A percentile compares a stretch with the other conserved stretches of the same genome.
These are phyloP conservation scores for Hypholoma fasciculare DNA, from an alignment of 768 basidiomycete species.

Conservation along the genomic window DNA sequence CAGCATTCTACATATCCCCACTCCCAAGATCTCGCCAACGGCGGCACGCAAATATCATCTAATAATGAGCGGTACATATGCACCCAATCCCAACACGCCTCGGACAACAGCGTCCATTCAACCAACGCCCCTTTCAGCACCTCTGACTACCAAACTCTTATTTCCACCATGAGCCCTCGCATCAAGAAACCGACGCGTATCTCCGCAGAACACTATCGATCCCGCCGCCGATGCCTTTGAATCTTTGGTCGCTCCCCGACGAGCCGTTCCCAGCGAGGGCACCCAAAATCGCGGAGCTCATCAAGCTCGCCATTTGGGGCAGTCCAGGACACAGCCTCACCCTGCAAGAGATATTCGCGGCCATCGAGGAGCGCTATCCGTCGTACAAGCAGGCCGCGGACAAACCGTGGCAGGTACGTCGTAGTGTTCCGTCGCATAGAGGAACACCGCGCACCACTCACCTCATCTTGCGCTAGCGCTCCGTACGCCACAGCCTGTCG, in stretches of 20 bases:
- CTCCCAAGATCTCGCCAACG: no score
- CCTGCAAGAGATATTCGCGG: slow-evolving; percentile 9
- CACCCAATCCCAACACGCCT: no score
- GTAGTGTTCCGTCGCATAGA: neutral
- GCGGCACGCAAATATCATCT: no score
- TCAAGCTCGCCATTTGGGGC: slow-evolving; percentile 16
- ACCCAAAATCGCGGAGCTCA: slow-evolving; percentile 6
- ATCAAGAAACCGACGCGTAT: slow-evolving; percentile 18
- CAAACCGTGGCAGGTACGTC: slow-evolving; percentile 14
- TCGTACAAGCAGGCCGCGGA: neutral
- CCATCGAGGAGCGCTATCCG: slow-evolving; percentile 7
- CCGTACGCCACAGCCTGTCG: slow-evolving; percentile 44
- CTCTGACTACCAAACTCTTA: no score
- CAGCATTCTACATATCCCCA: no score
- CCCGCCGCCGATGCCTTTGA: slow-evolving; percentile 7
- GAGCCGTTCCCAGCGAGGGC: neutral
- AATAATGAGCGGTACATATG: no score
- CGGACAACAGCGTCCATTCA: no score
- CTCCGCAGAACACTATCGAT: slow-evolving; percentile 17
- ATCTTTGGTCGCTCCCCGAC: slow-evolving; percentile 14
- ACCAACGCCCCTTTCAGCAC: no score
- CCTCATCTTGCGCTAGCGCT: slow-evolving; percentile 24
- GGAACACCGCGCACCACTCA: neutral
- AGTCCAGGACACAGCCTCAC: slow-evolving; percentile 9
- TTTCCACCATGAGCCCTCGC: neutral